Base-by-base conservation (phyloP, 1,284 basidiomycete species). In the Ustilago tritici region DNA sequence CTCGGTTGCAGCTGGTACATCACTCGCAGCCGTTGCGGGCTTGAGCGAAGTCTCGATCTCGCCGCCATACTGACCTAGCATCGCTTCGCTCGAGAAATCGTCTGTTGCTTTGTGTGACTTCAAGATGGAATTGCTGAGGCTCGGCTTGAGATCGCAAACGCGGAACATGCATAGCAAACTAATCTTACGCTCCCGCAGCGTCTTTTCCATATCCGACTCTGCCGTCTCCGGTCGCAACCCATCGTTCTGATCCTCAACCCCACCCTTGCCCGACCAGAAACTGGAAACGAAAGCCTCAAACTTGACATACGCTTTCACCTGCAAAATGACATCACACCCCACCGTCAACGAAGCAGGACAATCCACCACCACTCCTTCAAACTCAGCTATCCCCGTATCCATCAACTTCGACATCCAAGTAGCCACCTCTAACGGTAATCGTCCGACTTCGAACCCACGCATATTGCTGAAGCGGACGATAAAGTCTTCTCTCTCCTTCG, bases 151-250 rank as follows among this genome's bases (percentile, higher is more conserved):
- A 7, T 78, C 75, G 60, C 82, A 84, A 10, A 82, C 76, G 12
- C 79, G 65, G 38, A 86, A 86, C 49, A 87, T 71, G 31, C 79
- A 71, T 3, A 82, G 50, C 31, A 86, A 58, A 5, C 81, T 89
- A n/a, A 88, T 87, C 82, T 95, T 95, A 40, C 94, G 89, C 82
- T 92, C 91, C 40, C 93, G 89, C n/a, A 95, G 88, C 17, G 86
- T 87, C 73, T 91, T 90, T 86, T 95, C 94, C 62, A 91, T 89
- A 3, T 88, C 87, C 0, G 92, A 94, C 82, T 95, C 94, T 56
- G 90, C 88, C 0, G 91, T 92, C 85, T 93, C 92, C 17, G 74
- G 64, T 9, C 69, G 50, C 58, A 79, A 23, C 2, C 49, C 70
- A 11, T 73, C 66, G 38, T 68, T 68, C 46, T 69, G 62, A 17